Evolutionary conservation across 148 eudicot species (phyloP).

Genomic region (Diospyros kaki): DNA sequence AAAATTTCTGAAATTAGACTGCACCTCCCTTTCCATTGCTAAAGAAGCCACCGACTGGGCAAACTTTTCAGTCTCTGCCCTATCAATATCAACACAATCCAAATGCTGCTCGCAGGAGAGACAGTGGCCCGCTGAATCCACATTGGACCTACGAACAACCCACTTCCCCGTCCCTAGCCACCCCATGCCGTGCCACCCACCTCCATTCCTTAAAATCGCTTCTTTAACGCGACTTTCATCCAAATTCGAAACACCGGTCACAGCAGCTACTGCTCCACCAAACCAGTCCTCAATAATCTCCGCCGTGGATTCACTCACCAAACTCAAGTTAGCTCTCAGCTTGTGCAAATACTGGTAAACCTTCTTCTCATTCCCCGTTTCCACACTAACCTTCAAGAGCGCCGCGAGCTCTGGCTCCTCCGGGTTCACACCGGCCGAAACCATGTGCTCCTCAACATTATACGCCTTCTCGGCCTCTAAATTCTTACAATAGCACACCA

Average conservation of each 20-base stretch:
- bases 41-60: constrained; percentile 72
- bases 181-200: constrained; percentile 97
- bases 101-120: constrained; percentile 53
- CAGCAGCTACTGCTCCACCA: constrained; percentile 41
- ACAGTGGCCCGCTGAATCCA: constrained; percentile 52
- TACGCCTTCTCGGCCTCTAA: constrained; percentile 62
- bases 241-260: constrained; percentile 44
- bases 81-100: constrained; percentile 78
- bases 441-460: constrained; percentile 66
- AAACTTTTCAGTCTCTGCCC: constrained; percentile 73
- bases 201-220: constrained; percentile 56
- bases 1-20: constrained; percentile 70
- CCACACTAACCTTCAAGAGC: constrained; percentile 66
- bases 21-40: constrained; percentile 77
- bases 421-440: constrained; percentile 32
- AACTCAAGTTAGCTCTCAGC: constrained; percentile 53
- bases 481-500: constrained; percentile 47
- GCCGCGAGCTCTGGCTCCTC: constrained; percentile 67
- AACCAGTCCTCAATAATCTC: constrained; percentile 67
- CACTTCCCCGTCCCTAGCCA: constrained; percentile 84
- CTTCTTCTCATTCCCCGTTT: constrained; percentile 42
- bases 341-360: constrained; percentile 89
- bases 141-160: constrained; percentile 44
- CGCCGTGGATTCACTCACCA: constrained; percentile 50
- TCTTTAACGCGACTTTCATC: constrained; percentile 47